These are phyloP conservation scores for Ophiognomonia clavigignenti-juglandacearum DNA, from an alignment of 2,329 filamentous ascomycete genomes.

Conservation along the genomic window DNA sequence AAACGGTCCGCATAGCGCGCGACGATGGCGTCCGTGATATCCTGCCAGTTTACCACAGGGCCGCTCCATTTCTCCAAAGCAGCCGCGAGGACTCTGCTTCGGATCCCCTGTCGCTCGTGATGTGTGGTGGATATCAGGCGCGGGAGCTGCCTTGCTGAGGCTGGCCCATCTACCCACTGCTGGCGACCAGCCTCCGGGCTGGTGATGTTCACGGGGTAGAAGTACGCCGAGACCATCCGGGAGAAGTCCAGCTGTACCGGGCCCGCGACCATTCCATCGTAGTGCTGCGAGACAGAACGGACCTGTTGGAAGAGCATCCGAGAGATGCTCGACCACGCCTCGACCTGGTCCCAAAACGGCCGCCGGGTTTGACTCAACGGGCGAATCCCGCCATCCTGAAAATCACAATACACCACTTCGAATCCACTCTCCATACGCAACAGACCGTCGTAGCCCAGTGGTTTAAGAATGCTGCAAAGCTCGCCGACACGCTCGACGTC, in stretches of 20 bases:
- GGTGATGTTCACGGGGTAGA: constrained; percentile 44
- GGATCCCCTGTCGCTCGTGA: not conserved
- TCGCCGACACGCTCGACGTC: not conserved
- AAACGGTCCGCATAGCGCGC: constrained; percentile 55
- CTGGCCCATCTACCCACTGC: constrained; percentile 1
- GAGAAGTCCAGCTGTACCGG: constrained; percentile 41
- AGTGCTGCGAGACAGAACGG: constrained; percentile 23
- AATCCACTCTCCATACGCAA: constrained; percentile 66
- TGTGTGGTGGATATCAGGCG: not conserved
- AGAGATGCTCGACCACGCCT: not conserved
- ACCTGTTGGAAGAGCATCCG: not conserved
- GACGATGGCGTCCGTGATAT: constrained; percentile 59
- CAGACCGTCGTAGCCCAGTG: constrained; percentile 47
- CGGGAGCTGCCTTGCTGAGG: not conserved
- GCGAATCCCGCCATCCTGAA: constrained; percentile 29
- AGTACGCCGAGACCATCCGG: constrained; percentile 44
- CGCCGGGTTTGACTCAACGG: not conserved
- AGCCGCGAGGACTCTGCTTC: not conserved
- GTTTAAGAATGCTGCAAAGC: not conserved
- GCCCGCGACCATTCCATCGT: constrained; percentile 37
- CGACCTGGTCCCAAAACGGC: not conserved
- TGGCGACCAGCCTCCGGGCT: constrained; percentile 35
- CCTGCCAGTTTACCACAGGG: constrained; percentile 58
- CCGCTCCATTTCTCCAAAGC: constrained; percentile 15
- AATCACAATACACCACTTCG: constrained; percentile 64